These are phyloP conservation scores for Calonectria pseudoreteaudii DNA, from an alignment of 2,329 filamentous ascomycete species.

Conservation along the genomic window DNA sequence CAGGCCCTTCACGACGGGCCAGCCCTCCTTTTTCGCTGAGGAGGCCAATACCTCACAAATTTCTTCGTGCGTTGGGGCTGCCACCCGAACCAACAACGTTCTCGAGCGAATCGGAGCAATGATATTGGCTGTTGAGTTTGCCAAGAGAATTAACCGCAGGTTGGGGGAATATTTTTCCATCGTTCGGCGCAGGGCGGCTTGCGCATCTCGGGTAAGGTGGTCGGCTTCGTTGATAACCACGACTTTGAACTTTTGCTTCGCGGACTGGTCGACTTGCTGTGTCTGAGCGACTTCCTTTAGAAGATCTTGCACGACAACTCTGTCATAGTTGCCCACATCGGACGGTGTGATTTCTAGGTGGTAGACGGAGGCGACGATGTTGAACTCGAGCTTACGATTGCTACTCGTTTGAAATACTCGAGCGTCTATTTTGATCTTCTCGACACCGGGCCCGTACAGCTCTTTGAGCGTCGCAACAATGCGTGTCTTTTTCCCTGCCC, in stretches of 20 bases:
- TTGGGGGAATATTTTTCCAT: conserved; percentile 99
- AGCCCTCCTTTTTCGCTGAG: conserved; percentile 83
- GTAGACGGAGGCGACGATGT: conserved; percentile 96
- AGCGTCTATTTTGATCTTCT: conserved; percentile 99
- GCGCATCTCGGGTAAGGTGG: conserved; percentile 91
- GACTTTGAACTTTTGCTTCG: conserved; percentile 95
- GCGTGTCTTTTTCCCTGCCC: conserved; percentile 96
- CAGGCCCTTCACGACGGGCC: conserved; percentile 79
- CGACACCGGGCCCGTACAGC: conserved; percentile 94
- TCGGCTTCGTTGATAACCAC: conserved; percentile 99
- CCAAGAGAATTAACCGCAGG: conserved; percentile 87
- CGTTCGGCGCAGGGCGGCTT: conserved; percentile 91
- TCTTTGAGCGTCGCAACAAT: conserved; percentile 96
- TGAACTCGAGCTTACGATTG: conserved; percentile 99
- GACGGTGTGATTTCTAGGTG: conserved; percentile 98
- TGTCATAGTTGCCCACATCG: conserved; percentile 95
- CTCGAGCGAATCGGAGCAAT: conserved; percentile 97
- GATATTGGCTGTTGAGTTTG: conserved; percentile 97
- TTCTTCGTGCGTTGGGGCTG: conserved; percentile 86
- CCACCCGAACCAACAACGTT: conserved; percentile 90
- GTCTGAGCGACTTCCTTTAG: conserved; percentile 98
- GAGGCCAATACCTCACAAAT: conserved; percentile 82
- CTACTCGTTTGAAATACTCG: conserved; percentile 95
- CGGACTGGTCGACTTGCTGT: conserved; percentile 94
- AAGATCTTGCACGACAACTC: conserved; percentile 94